These are phyloP conservation scores for Plasmodium yoelii DNA, from an alignment of 169 alveolate genomes.

Conservation along the genomic window DNA sequence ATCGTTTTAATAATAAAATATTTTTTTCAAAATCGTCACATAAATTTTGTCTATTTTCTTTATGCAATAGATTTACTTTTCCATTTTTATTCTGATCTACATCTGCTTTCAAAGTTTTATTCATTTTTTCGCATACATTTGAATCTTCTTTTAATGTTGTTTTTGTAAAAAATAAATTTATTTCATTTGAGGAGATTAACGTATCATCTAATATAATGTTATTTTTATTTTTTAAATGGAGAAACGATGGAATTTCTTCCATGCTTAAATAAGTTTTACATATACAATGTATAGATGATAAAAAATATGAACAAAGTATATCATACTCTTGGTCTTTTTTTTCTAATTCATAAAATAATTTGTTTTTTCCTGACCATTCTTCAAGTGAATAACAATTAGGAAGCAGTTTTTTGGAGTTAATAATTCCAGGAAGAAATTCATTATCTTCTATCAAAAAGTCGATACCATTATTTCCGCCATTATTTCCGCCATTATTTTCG, in stretches of 20 bases:
- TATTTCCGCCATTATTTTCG: no score
- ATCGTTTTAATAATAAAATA: slow-evolving; percentile 7
- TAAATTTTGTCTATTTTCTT: neutral
- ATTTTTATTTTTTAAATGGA: slow-evolving; percentile 32
- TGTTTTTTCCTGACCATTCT: slow-evolving; percentile 18
- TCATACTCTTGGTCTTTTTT: slow-evolving; percentile 30
- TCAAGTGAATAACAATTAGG: slow-evolving; percentile 6
- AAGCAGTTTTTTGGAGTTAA: slow-evolving; percentile 3
- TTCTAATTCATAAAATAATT: slow-evolving; percentile 29
- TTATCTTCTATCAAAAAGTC: neutral
- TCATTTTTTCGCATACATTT: neutral
- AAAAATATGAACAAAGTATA: slow-evolving; percentile 30
- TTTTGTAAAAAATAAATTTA: neutral
- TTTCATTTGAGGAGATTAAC: no score
- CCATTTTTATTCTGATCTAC: no score
- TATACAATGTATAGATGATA: slow-evolving; percentile 38
- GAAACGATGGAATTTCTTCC: slow-evolving; percentile 60
- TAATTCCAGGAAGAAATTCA: neutral
- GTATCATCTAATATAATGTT: neutral
- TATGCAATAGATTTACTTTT: neutral
- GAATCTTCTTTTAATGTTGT: neutral
- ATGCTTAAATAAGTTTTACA: slow-evolving; percentile 30
- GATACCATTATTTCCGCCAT: no score
- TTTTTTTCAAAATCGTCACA: neutral
- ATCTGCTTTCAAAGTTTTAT: neutral